Evolutionary conservation across 345 rosid genomes (phyloP).

Genomic region (Corchorus olitorius): DNA sequence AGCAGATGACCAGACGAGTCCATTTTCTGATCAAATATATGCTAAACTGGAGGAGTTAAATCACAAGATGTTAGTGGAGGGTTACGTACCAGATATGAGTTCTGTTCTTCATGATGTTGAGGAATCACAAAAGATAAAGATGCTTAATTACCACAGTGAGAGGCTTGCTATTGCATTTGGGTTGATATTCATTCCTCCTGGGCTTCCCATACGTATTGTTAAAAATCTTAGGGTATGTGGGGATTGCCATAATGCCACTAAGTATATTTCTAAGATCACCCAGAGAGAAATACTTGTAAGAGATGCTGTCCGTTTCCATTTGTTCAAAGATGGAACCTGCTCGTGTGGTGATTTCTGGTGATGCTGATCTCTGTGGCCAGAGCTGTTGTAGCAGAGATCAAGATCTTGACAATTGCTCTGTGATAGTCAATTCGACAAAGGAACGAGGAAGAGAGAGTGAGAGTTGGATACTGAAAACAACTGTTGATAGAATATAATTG

Average conservation of each 20-base stretch:
- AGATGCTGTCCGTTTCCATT: slow-evolving; percentile 88
- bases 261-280: slow-evolving; percentile 80
- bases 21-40: slow-evolving; percentile 64
- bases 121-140: slow-evolving; percentile 71
- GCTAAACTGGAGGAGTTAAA: slow-evolving; percentile 66
- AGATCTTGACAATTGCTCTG: neutral
- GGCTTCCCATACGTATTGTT: slow-evolving; percentile 69
- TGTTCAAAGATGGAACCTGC: slow-evolving; percentile 84
- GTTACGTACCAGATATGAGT: slow-evolving; percentile 76
- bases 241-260: slow-evolving; percentile 92
- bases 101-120: slow-evolving; percentile 76
- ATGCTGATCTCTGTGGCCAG: slow-evolving; percentile 26
- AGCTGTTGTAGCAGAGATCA: neutral
- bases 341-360: slow-evolving; percentile 98
- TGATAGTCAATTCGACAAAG: neutral
- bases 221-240: slow-evolving; percentile 89
- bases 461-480: neutral
- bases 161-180: slow-evolving; percentile 94
- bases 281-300: slow-evolving; percentile 87
- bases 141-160: slow-evolving; percentile 91
- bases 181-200: slow-evolving; percentile 62
- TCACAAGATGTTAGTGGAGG: slow-evolving; percentile 61
- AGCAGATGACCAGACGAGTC: slow-evolving; percentile 77
- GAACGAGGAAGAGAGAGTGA: neutral
- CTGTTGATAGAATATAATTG: neutral